Evolutionary conservation across 352 stramenopile species (phyloP).

Genomic region (Globisporangium sylvaticum): DNA sequence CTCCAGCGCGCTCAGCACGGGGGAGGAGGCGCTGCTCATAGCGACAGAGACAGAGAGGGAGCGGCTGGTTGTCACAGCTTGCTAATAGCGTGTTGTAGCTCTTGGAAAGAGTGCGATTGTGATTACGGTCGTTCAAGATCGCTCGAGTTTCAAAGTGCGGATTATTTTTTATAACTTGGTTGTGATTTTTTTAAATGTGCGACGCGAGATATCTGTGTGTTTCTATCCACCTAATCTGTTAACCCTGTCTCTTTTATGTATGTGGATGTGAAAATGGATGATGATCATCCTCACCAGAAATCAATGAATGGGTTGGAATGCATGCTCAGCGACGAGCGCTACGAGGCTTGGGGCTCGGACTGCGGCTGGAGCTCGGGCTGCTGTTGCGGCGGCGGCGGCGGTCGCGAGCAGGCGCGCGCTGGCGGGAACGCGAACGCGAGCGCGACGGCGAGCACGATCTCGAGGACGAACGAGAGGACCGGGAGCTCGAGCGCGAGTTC

Average conservation of each 20-base stretch:
- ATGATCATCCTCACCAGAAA: background rate
- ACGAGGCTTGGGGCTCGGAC: slow-evolving; percentile 16
- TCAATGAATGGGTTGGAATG: background rate
- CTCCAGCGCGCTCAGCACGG: background rate
- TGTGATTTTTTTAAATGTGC: background rate
- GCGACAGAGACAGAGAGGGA: background rate
- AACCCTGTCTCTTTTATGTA: background rate
- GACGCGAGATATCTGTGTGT: background rate
- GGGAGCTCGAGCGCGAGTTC: slow-evolving; percentile 15
- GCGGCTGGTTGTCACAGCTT: background rate
- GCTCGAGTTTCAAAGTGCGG: no score
- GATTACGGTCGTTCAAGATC: background rate
- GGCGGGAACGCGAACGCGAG: slow-evolving; percentile 21
- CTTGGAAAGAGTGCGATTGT: background rate
- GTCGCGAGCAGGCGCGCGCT: slow-evolving; percentile 15
- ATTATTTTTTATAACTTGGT: no score
- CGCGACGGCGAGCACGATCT: slow-evolving; percentile 29
- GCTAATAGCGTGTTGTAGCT: background rate
- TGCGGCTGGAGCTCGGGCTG: slow-evolving; percentile 27
- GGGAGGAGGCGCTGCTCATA: slow-evolving; percentile 4
- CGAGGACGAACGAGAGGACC: slow-evolving; percentile 21
- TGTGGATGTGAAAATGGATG: background rate
- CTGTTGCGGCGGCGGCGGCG: slow-evolving; percentile 22
- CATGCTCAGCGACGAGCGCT: slow-evolving; percentile 9
- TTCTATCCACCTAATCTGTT: background rate